Percentiles rank a stretch among this genome's conserved stretches.
These are phyloP conservation scores for Ananas comosus DNA, from an alignment of 176 grass and related monocot genomes.

Conservation along the genomic window DNA sequence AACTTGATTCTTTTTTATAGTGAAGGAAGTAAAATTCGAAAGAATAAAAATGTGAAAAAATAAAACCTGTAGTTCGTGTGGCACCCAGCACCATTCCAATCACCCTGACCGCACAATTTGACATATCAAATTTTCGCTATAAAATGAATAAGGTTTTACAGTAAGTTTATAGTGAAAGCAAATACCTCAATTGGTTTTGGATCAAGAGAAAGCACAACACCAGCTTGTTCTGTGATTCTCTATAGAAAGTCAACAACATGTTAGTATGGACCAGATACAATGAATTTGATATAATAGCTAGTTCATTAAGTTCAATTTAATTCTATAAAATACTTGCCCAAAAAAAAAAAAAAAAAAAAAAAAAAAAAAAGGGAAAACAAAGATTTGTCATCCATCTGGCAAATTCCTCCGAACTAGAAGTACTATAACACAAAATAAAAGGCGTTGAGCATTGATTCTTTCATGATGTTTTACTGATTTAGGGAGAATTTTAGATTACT, in stretches of 20 bases:
- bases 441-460: no score
- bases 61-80: slow-evolving; percentile 95
- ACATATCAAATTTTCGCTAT: background rate
- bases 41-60: background rate
- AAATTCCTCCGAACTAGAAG: no score
- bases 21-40: background rate
- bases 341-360: background rate
- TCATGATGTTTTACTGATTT: no score
- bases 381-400: no score
- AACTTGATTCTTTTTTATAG: no score
- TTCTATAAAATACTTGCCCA: background rate
- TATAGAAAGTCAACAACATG: slow-evolving; percentile 24
- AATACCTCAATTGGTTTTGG: slow-evolving; percentile 98
- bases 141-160: background rate
- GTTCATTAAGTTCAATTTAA: background rate
- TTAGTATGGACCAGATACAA: slow-evolving; percentile 21
- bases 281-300: background rate
- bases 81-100: slow-evolving; percentile 99
- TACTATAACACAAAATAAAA: no score
- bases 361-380: no score
- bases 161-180: background rate
- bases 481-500: no score
- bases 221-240: slow-evolving; percentile 99
- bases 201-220: slow-evolving; percentile 79
- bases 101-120: slow-evolving; percentile 41